Evolutionary conservation across 2,329 filamentous ascomycete species (phyloP).

Genomic region (Coleophoma cylindrospora): DNA sequence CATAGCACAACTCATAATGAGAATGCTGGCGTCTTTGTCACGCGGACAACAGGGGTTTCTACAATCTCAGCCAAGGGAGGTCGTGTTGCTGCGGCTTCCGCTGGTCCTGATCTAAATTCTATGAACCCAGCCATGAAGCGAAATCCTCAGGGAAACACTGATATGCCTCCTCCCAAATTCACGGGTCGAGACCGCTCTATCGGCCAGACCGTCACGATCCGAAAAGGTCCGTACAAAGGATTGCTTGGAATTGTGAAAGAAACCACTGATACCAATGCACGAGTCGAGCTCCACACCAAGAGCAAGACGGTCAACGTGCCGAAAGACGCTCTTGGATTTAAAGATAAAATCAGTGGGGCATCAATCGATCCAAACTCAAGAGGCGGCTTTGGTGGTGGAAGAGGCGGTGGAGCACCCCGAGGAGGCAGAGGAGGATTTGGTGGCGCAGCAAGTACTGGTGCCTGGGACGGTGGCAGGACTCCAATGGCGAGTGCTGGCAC

Average conservation of each 20-base stretch:
- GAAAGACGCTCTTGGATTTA: conserved; percentile 77
- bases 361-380: conserved; percentile 65
- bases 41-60: conserved; percentile 76
- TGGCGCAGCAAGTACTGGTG: conserved; percentile 35
- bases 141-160: conserved; percentile 50
- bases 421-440: conserved; percentile 41
- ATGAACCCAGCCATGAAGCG: conserved; percentile 90
- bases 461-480: conserved; percentile 67
- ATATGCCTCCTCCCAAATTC: conserved; percentile 61
- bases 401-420: conserved; percentile 33
- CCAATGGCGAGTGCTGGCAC: conserved; percentile 55
- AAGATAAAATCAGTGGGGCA: conserved; percentile 76
- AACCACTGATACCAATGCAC: conserved; percentile 77
- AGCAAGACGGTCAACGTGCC: conserved; percentile 83
- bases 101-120: conserved; percentile 74
- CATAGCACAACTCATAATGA: conserved; percentile 80
- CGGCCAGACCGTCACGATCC: conserved; percentile 86
- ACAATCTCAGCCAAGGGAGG: conserved; percentile 95
- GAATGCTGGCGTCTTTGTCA: conserved; percentile 86
- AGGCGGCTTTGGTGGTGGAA: conserved; percentile 35
- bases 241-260: conserved; percentile 94
- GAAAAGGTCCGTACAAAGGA: conserved; percentile 86
- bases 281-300: conserved; percentile 91
- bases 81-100: conserved; percentile 54
- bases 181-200: conserved; percentile 80